Base-by-base conservation (phyloP, 1,284 basidiomycete genomes). In the Sutorius eximius region DNA sequence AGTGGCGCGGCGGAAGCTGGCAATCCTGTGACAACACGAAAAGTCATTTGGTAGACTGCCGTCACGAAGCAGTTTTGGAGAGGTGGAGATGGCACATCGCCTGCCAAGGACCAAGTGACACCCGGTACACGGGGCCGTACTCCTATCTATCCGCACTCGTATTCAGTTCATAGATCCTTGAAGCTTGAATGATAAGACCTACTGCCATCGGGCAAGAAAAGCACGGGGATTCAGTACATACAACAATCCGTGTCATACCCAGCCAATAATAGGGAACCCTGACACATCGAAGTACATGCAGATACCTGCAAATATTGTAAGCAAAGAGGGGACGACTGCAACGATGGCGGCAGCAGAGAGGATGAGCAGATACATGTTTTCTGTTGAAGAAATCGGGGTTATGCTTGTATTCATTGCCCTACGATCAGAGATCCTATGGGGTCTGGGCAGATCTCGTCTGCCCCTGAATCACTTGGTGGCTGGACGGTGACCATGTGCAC, bases 131-230 rank as follows among this genome's bases (percentile, higher is more conserved):
- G 7, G 61, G 45, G 9, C 67, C 67, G 7, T 34, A 57, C 29
- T 13, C 30, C 10, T 50, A 13, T 27, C 67, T 67, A 3, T 13
- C 29, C 7, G 44, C 20, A 10, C 20, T 32, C 16, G 33, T 18
- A 45, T 57, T 49, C 58, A 24, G n/a, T n/a, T n/a, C n/a, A n/a
- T n/a, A n/a, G n/a, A n/a, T n/a, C n/a, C n/a, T n/a, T n/a, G n/a
- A n/a, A n/a, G n/a, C n/a, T n/a, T n/a, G n/a, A n/a, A 24, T 5
- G 22, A 24, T 9, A 22, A 13, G 2, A 68, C 65, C 0, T 55
- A 69, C 65, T 57, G 62, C 58, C 66, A 70, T 45, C 30, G 27
- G 3, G 46, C 45, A 11, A 70, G 55, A 46, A 67, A 67, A 0
- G 22, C 50, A 3, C 55, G 30, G 5, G 66, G 66, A 34, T 57